Conservation (phyloP, 345 rosid species). For the Anacardium occidentale region DNA sequence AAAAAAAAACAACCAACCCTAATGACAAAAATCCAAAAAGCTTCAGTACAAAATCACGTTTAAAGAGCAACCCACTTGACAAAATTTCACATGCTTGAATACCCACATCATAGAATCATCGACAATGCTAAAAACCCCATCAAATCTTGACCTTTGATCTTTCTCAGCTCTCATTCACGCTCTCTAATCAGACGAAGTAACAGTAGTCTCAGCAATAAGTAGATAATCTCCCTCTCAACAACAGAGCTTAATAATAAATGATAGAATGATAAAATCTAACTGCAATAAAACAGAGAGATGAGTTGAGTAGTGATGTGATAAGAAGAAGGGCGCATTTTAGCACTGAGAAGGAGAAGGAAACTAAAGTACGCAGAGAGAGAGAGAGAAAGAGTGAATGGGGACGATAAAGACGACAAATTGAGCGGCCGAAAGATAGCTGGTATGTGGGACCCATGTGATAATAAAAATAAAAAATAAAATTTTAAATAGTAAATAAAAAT, state of each 20-base stretch:
- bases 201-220: neutral
- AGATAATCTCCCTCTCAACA: neutral
- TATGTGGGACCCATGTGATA: constrained; percentile 27
- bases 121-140: neutral
- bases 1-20: neutral
- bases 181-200: neutral
- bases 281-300: constrained; percentile 30
- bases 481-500: constrained; percentile 8
- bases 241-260: neutral
- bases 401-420: constrained; percentile 34
- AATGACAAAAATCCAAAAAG: constrained; percentile 4
- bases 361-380: constrained; percentile 18
- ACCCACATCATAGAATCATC: constrained; percentile 8
- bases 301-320: constrained; percentile 18
- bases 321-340: constrained; percentile 19
- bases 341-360: accelerated
- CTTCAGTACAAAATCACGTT: constrained; percentile 27
- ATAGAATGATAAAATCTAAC: constrained; percentile 8
- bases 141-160: neutral
- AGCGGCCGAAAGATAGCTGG: constrained; percentile 46
- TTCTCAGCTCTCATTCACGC: neutral
- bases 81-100: constrained; percentile 10
- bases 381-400: constrained; percentile 4
- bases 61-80: constrained; percentile 20
- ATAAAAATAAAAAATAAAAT: neutral